phyloP scores from a whole-genome alignment of 805 yeast genomes.

The Yamadazyma sp. region DNA sequence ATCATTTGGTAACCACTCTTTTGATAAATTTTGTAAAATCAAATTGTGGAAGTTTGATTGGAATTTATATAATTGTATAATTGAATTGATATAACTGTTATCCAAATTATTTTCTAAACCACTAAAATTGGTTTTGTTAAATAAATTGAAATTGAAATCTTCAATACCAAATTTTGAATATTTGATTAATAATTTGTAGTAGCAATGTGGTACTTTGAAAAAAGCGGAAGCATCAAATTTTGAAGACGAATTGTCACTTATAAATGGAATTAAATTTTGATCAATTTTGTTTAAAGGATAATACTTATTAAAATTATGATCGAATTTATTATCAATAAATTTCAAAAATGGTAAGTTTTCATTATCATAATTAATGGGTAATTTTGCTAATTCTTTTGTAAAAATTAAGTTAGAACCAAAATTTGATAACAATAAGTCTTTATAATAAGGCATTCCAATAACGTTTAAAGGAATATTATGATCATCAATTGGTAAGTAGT shows the following conservation, averaged over 20 bases:
- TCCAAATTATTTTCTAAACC: conserved; percentile 89
- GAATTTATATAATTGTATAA: conserved; percentile 77
- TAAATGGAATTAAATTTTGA: conserved; percentile 10
- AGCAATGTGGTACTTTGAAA: conserved; percentile 62
- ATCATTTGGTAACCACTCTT: conserved; percentile 43
- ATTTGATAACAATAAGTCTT: conserved; percentile 70
- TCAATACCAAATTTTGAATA: conserved; percentile 90
- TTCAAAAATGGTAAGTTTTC: conserved; percentile 14
- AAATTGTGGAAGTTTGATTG: conserved; percentile 70
- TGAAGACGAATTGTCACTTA: conserved; percentile 11
- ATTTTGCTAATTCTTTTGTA: conserved; percentile 55
- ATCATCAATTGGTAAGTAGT: conserved; percentile 38
- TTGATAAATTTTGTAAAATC: conserved; percentile 52
- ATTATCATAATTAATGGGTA: conserved; percentile 37
- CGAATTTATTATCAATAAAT: conserved; percentile 13
- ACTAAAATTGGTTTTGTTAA: conserved; percentile 65
- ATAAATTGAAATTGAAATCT: conserved; percentile 87
- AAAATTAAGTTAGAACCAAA: conserved; percentile 70
- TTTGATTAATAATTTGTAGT: conserved; percentile 67
- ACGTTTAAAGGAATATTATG: conserved; percentile 58
- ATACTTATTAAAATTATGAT: conserved; percentile 12
- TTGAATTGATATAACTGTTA: conserved; percentile 67
- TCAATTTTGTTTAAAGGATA: conserved; percentile 11
- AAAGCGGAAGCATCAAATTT: conserved; percentile 9
- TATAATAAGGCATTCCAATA: conserved; percentile 86